These are phyloP conservation scores for Aspergillus sp. DNA, from an alignment of 2,329 filamentous ascomycete genomes.

Conservation along the genomic window DNA sequence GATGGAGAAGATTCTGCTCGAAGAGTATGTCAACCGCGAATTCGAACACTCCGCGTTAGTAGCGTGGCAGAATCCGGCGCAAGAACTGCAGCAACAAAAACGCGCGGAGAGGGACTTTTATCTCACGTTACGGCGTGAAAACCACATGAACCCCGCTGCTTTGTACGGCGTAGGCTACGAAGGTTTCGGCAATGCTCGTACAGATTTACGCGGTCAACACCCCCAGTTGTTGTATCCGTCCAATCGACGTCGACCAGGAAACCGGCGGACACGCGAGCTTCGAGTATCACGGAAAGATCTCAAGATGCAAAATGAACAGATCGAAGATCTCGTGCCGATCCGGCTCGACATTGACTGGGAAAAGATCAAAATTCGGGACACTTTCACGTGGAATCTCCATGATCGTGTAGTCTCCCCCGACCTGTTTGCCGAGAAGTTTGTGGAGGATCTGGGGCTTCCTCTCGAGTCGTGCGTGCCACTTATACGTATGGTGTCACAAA, in stretches of 20 bases:
- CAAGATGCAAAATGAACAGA: slow-evolving; percentile 79
- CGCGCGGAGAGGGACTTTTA: slow-evolving; percentile 70
- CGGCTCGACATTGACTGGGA: slow-evolving; percentile 93
- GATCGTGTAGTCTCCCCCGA: slow-evolving; percentile 78
- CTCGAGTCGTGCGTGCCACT: slow-evolving; percentile 58
- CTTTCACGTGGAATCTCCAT: slow-evolving; percentile 97
- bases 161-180: slow-evolving; percentile 73
- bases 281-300: slow-evolving; percentile 77
- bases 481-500: slow-evolving; percentile 63
- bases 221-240: slow-evolving; percentile 75
- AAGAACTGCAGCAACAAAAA: slow-evolving; percentile 60
- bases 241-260: slow-evolving; percentile 72
- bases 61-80: slow-evolving; percentile 51
- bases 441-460: slow-evolving; percentile 81
- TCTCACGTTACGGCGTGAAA: slow-evolving; percentile 59
- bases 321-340: slow-evolving; percentile 88
- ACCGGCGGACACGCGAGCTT: slow-evolving; percentile 69
- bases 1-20: slow-evolving; percentile 52
- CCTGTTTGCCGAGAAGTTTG: slow-evolving; percentile 80
- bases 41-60: slow-evolving; percentile 56
- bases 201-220: slow-evolving; percentile 64
- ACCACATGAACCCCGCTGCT: slow-evolving; percentile 55
- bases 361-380: slow-evolving; percentile 92
- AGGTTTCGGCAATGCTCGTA: slow-evolving; percentile 84
- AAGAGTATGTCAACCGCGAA: slow-evolving; percentile 65